Evolutionary conservation across 345 rosid genomes (phyloP).

Genomic region (Syzygium grande): DNA sequence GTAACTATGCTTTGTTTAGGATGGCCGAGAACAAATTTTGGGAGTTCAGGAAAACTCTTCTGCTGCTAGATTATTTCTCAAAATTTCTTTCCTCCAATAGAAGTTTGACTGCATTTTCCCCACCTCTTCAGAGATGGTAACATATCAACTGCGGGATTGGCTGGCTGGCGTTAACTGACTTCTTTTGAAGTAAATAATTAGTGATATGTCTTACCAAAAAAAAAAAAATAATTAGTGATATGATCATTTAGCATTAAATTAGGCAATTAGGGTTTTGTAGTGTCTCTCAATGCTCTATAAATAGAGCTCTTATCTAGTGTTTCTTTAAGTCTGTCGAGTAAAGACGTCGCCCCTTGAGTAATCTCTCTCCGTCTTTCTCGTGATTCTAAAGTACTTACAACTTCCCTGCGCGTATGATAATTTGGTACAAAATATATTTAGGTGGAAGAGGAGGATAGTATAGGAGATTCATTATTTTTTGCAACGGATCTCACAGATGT

Average conservation of each 20-base stretch:
- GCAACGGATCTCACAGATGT: background rate
- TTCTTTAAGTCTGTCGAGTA: background rate
- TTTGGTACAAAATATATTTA: background rate
- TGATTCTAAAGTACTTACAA: background rate
- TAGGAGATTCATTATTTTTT: background rate
- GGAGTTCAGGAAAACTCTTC: background rate
- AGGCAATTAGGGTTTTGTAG: background rate
- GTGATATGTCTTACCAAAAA: no score
- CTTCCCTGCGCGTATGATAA: background rate
- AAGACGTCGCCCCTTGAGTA: background rate
- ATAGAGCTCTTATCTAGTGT: background rate
- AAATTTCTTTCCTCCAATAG: background rate
- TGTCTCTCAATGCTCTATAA: background rate
- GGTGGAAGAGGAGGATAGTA: background rate
- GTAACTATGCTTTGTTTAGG: background rate
- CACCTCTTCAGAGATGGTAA: background rate
- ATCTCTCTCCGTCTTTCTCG: background rate
- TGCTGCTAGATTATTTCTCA: background rate
- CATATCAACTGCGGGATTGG: background rate
- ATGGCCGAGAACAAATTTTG: background rate
- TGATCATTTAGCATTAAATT: background rate
- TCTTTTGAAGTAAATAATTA: background rate
- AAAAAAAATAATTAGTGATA: no score
- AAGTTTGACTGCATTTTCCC: background rate
- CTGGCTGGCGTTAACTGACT: background rate